A percentile compares a stretch with the other conserved stretches of the same genome.
phyloP scores from a whole-genome alignment of 352 stramenopile genomes.

The Globisporangium splendens region DNA sequence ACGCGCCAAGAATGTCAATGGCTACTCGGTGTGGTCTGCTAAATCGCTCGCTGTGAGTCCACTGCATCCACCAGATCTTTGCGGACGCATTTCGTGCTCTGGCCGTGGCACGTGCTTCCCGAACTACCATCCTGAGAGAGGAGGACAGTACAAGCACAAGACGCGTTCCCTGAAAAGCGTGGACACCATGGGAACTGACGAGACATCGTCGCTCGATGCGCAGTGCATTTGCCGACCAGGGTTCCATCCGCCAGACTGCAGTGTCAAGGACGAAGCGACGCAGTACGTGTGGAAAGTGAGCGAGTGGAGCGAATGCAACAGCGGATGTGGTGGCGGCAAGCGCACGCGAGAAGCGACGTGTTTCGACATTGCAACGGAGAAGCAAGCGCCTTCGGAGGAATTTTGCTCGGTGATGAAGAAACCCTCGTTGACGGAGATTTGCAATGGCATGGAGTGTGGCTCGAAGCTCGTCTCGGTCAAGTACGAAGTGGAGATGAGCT shows the following conservation, averaged over 20 bases:
- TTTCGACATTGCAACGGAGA: slow-evolving; percentile 25
- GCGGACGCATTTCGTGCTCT: slow-evolving; percentile 52
- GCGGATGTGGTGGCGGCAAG: slow-evolving; percentile 59
- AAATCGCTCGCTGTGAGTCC: slow-evolving; percentile 69
- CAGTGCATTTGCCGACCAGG: slow-evolving; percentile 63
- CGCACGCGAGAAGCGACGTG: slow-evolving; percentile 41
- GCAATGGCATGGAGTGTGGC: slow-evolving; percentile 75
- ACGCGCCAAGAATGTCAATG: slow-evolving; percentile 56
- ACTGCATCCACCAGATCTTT: slow-evolving; percentile 69
- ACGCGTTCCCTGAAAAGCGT: slow-evolving; percentile 1
- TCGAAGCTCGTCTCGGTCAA: slow-evolving; percentile 61
- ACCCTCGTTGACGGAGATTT: slow-evolving; percentile 56
- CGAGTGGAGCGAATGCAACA: slow-evolving; percentile 54
- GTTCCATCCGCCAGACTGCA: slow-evolving; percentile 63
- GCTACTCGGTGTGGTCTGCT: slow-evolving; percentile 64
- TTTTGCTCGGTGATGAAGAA: slow-evolving; percentile 33
- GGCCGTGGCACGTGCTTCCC: slow-evolving; percentile 69
- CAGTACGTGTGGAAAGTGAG: slow-evolving; percentile 50
- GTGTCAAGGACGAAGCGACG: slow-evolving; percentile 34
- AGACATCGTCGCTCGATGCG: slow-evolving; percentile 23
- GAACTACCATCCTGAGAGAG: slow-evolving; percentile 34
- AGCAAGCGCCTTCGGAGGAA: slow-evolving; percentile 19
- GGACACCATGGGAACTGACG: slow-evolving; percentile 15
- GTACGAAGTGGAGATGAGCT: slow-evolving; percentile 75
- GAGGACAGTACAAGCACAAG: neutral